Conservation (phyloP, 2,329 filamentous ascomycete species). For the Paracoccidioides lutzii region DNA sequence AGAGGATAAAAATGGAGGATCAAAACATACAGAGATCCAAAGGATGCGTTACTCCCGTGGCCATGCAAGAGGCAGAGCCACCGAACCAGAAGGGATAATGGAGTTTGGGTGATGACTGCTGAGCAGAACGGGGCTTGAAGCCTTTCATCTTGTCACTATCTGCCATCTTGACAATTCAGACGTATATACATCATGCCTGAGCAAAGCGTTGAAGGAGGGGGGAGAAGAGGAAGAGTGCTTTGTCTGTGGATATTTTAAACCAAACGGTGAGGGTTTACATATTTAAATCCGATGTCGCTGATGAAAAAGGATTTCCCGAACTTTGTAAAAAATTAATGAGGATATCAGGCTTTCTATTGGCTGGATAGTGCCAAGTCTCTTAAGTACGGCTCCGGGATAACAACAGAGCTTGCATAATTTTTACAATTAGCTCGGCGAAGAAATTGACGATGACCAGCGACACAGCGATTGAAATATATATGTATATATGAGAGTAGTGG, state of each 20-base stretch:
- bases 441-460: not conserved
- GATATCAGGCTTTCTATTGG: not conserved
- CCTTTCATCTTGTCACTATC: conserved; percentile 14
- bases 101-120: conserved; percentile 15
- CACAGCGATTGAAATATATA: no score
- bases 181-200: not conserved
- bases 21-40: conserved; percentile 65
- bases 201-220: not conserved
- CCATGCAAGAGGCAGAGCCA: conserved; percentile 83
- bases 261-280: not conserved
- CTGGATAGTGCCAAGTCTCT: not conserved
- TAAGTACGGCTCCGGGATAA: not conserved
- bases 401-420: not conserved
- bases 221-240: not conserved
- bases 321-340: not conserved
- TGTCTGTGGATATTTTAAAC: not conserved
- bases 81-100: conserved; percentile 91
- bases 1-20: not conserved
- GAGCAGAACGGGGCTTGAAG: not conserved
- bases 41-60: conserved; percentile 83
- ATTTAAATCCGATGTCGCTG: not conserved
- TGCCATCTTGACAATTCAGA: conserved; percentile 18
- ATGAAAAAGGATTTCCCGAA: no score
- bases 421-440: not conserved
- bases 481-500: no score